Evolutionary conservation across 345 rosid genomes (phyloP), one percentile per base, ranked within the genome.

Genomic region (Zanthoxylum bungeanum): DNA sequence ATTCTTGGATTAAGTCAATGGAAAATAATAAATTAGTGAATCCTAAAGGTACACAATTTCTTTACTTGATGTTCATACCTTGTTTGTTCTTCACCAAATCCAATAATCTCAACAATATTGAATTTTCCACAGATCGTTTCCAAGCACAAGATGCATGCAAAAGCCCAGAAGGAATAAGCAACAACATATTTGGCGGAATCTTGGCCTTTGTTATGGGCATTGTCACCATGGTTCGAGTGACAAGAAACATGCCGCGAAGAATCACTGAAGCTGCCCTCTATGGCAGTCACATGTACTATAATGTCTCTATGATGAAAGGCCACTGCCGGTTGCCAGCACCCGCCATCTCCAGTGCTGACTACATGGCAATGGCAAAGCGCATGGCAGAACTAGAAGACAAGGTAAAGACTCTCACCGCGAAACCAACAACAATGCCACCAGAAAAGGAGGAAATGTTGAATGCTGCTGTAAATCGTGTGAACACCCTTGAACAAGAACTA

Each of bases 301-400:
- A 69, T 19, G 79, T 85, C 9, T 19, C 75, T 21, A 49, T 73
- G 76, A 69, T 66, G 44, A 75, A 64, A 73, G 78, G 71, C 56
- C 73, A 61, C 2, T 28, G 40, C 8, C 49, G 75, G 68, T 64
- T 75, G 64, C 75, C 79, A 8, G 77, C 77, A 50, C 70, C 87
- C 0, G 52, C 87, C 34, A 65, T 89, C 73, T 75, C 88, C 11
- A 77, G 63, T 14, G 61, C 73, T 10, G 96, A 91, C 7, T 88
- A 83, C 88, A 52, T 81, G 79, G 70, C 75, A 10, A 83, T 95
- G 91, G 76, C 83, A 86, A 81, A 79, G 74, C 91, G 90, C 70
- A 87, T 95, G 82, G 81, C 88, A 17, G 88, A 87, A 21, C 61
- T 92, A 61, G 98, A 95, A 70, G 91, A 89, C 75, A 89, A 80